Evolutionary conservation across 192 early-diverging fungal genomes (phyloP), one percentile per base, ranked within the genome.

Genomic region (Entomortierella chlamydospora): DNA sequence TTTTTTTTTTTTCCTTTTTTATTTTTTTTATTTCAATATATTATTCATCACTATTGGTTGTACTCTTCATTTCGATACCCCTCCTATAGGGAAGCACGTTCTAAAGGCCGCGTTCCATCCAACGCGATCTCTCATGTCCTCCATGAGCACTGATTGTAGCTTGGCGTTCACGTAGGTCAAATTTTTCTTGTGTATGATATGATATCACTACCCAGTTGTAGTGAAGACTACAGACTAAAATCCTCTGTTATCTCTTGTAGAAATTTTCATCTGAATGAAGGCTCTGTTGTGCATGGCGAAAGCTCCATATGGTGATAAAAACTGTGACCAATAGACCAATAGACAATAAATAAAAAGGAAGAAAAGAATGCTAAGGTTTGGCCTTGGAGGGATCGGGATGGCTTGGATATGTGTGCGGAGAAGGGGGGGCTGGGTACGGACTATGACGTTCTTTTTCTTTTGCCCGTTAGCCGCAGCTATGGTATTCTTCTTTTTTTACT

Each of bases 81-180:
- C n/a, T n/a, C n/a, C n/a, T 45, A 50, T 58, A 77, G 73, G 61
- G n/a, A 68, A 68, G 47, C 76, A 68, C 30, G 76, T 79, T 2
- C 68, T 70, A 41, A 79, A 61, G 52, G 76, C 76, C 4, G 76
- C 68, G 0, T 79, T 79, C 63, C 76, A 79, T 28, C 68, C 68
- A 8, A 79, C 11, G 17, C 55, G 63, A 23, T 65, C 76, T 12
- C 45, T 70, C 26, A 70, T 79, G 41, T 59, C 68, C 0, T 79
- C 76, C 3, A 79, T 79, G 68, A 79, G 76, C 29, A 34, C 76
- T 0, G 68, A 79, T 39, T 34, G 59, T 10, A 53, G 62, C 7
- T 61, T 79, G 37, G 67, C 65, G 11, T 79, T 79, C 34, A 70
- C 65, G 76, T 79, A 79, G 54, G 67, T 55, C 30, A 1, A 10